Conservation (phyloP, 2,329 filamentous ascomycete species). For the Ophiostoma tasmaniense region DNA sequence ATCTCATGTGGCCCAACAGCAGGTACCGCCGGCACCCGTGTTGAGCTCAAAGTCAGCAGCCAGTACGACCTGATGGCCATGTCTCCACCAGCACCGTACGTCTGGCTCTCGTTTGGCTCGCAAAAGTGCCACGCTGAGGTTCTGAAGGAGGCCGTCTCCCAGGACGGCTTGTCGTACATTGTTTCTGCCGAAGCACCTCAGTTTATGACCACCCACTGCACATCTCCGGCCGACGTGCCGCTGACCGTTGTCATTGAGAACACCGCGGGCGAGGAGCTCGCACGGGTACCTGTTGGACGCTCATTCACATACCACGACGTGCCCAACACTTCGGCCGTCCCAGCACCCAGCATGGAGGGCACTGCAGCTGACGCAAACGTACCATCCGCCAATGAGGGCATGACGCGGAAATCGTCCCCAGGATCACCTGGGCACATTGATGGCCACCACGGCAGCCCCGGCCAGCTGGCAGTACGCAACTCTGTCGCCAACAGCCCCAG, state of each 20-base stretch:
- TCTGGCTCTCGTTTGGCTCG: slow-evolving; percentile 70
- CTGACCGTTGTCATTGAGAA: slow-evolving; percentile 47
- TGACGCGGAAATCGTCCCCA: slow-evolving; percentile 32
- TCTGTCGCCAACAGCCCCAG: slow-evolving; percentile 27
- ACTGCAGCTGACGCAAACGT: slow-evolving; percentile 15
- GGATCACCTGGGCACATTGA: slow-evolving; percentile 37
- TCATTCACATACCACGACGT: slow-evolving; percentile 36
- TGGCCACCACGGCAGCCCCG: slow-evolving; percentile 35
- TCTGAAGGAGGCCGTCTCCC: slow-evolving; percentile 43
- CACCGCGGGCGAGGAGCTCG: slow-evolving; percentile 44
- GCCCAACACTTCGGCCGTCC: slow-evolving; percentile 21
- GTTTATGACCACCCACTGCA: slow-evolving; percentile 42
- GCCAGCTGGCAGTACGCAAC: slow-evolving; percentile 28
- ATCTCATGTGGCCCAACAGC: slow-evolving; percentile 60
- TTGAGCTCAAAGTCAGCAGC: slow-evolving; percentile 66
- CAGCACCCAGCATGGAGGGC: slow-evolving; percentile 23
- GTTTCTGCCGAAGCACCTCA: slow-evolving; percentile 65
- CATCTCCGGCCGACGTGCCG: slow-evolving; percentile 41
- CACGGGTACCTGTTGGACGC: slow-evolving; percentile 39
- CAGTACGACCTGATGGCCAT: slow-evolving; percentile 61
- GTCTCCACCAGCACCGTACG: slow-evolving; percentile 45
- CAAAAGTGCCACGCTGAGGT: slow-evolving; percentile 62
- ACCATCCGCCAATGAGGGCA: slow-evolving; percentile 32
- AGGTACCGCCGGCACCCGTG: slow-evolving; percentile 60
- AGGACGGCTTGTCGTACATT: slow-evolving; percentile 53